Evolutionary conservation across 805 yeast genomes (phyloP).

Genomic region (Cyberlindnera mississippiensis): DNA sequence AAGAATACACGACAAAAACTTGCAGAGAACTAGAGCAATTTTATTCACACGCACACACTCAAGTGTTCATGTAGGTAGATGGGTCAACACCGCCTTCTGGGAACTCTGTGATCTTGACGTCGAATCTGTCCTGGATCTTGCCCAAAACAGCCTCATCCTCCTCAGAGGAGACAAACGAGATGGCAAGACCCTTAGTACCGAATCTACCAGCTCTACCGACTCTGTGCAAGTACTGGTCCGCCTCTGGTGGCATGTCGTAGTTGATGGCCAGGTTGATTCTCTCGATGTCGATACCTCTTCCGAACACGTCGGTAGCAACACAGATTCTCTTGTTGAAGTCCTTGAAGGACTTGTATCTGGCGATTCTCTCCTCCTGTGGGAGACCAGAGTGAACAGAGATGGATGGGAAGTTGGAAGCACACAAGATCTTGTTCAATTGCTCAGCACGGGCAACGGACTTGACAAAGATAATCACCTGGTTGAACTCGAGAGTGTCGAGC

Average conservation of each 20-base stretch:
- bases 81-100: conserved; percentile 99
- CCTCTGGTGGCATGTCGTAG: conserved; percentile 93
- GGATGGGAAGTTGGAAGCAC: conserved; percentile 93
- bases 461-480: conserved; percentile 96
- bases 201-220: conserved; percentile 99
- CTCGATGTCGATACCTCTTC: conserved; percentile 99
- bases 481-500: conserved; percentile 91
- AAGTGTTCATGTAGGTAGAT: conserved; percentile 95
- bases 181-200: conserved; percentile 97
- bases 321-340: conserved; percentile 98
- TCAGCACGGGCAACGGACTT: conserved; percentile 88
- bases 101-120: conserved; percentile 90
- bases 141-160: conserved; percentile 87
- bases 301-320: conserved; percentile 97
- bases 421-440: conserved; percentile 81
- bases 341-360: conserved; percentile 91
- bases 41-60: conserved; percentile 16
- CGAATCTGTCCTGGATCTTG: conserved; percentile 95
- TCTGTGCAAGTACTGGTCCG: conserved; percentile 97
- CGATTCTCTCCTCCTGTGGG: conserved; percentile 97
- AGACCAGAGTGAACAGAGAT: conserved; percentile 94
- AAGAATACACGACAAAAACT: too few species aligned
- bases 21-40: too few species aligned
- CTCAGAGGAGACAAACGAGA: conserved; percentile 80
- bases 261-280: conserved; percentile 97